A percentile compares a stretch with the other conserved stretches of the same genome.
phyloP scores from a whole-genome alignment of 2,329 filamentous ascomycete species.

The Rutstroemia sp. region DNA sequence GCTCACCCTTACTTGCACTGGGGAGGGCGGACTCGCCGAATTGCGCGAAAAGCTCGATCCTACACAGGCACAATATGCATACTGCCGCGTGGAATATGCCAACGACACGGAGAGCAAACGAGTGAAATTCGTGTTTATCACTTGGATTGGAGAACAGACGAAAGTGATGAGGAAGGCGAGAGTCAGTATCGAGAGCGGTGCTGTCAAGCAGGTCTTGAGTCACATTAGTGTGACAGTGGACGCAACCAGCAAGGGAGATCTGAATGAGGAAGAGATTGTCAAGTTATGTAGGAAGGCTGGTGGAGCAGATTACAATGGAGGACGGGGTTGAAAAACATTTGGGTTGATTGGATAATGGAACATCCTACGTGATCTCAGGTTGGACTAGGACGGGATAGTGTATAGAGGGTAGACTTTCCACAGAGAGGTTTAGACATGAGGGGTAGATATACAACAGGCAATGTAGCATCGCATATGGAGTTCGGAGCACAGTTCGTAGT shows the following conservation, averaged over 20 bases:
- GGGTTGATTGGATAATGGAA: background rate
- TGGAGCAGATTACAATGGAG: slow-evolving; percentile 65
- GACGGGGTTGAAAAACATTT: slow-evolving; percentile 33
- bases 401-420: background rate
- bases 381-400: background rate
- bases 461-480: background rate
- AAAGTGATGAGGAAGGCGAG: slow-evolving; percentile 65
- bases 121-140: slow-evolving; percentile 60
- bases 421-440: background rate
- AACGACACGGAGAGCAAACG: slow-evolving; percentile 63
- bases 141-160: slow-evolving; percentile 60
- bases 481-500: background rate
- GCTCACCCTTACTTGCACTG: slow-evolving; percentile 48
- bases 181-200: slow-evolving; percentile 59
- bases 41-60: slow-evolving; percentile 47
- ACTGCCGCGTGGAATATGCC: slow-evolving; percentile 57
- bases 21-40: slow-evolving; percentile 52
- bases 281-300: slow-evolving; percentile 55
- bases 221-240: slow-evolving; percentile 61
- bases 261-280: slow-evolving; percentile 56
- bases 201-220: slow-evolving; percentile 55
- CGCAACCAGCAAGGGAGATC: slow-evolving; percentile 50
- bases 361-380: background rate
- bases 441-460: background rate
- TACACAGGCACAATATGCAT: slow-evolving; percentile 24